A percentile compares a stretch with the other conserved stretches of the same genome.
These are phyloP conservation scores for Termitomyces sp. DNA, from an alignment of 768 basidiomycete species.

Conservation along the genomic window DNA sequence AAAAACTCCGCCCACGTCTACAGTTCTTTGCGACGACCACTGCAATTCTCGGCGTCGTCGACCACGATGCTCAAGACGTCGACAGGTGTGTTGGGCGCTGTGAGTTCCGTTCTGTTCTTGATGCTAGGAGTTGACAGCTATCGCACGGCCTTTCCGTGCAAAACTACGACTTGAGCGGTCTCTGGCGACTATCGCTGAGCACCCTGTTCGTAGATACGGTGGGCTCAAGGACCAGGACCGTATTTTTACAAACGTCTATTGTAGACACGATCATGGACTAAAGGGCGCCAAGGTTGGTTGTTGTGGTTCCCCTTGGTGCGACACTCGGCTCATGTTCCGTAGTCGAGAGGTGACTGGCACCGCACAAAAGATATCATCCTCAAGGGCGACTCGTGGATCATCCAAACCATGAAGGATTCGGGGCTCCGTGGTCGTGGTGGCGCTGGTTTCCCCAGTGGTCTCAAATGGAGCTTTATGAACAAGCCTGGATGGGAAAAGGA, in stretches of 20 bases:
- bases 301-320: background rate
- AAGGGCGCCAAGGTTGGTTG: slow-evolving; percentile 83
- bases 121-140: slow-evolving; percentile 13
- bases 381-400: slow-evolving; percentile 97
- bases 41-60: slow-evolving; percentile 34
- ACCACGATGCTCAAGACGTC: slow-evolving; percentile 30
- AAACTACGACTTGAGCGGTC: slow-evolving; percentile 36
- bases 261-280: slow-evolving; percentile 84
- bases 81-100: slow-evolving; percentile 20
- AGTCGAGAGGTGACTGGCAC: slow-evolving; percentile 93
- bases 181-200: slow-evolving; percentile 74
- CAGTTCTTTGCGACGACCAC: slow-evolving; percentile 27
- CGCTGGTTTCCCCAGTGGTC: slow-evolving; percentile 93
- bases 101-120: background rate
- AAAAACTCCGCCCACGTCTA: slow-evolving; percentile 18
- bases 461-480: slow-evolving; percentile 99
- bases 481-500: slow-evolving; percentile 99
- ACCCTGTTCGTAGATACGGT: slow-evolving; percentile 90
- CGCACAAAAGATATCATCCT: slow-evolving; percentile 92
- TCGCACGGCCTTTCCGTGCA: slow-evolving; percentile 28
- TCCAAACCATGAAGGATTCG: slow-evolving; percentile 93
- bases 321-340: background rate
- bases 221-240: slow-evolving; percentile 93
- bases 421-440: slow-evolving; percentile 95
- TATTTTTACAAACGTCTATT: slow-evolving; percentile 90